phyloP scores from a whole-genome alignment of 352 stramenopile species.

The Saprolegnia parasitica region DNA sequence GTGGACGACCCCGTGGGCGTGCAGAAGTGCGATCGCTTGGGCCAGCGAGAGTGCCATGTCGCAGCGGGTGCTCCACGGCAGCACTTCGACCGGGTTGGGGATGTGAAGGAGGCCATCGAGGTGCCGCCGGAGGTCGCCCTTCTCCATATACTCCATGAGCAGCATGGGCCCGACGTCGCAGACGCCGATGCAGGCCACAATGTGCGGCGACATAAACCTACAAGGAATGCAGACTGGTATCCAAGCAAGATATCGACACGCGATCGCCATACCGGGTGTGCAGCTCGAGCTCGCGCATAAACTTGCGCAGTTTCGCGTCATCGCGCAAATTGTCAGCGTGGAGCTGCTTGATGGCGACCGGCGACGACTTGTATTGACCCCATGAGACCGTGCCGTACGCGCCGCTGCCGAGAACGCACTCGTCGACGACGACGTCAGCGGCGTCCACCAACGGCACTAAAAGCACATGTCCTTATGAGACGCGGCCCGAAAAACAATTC shows the following conservation, averaged over 20 bases:
- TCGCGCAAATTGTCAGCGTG: background rate
- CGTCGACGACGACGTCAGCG: background rate
- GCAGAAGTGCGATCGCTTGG: background rate
- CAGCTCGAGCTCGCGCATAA: constrained; percentile 1
- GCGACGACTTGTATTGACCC: background rate
- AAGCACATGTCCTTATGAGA: background rate
- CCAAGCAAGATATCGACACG: background rate
- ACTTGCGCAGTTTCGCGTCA: background rate
- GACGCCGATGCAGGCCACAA: background rate
- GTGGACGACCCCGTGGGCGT: background rate
- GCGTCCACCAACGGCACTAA: background rate
- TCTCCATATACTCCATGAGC: constrained; percentile 24
- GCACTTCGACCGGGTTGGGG: background rate
- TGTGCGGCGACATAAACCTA: constrained; percentile 3
- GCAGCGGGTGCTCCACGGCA: constrained; percentile 9
- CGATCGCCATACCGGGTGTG: background rate
- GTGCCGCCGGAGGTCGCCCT: constrained; percentile 7
- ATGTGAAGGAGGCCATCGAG: background rate
- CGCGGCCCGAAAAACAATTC: background rate
- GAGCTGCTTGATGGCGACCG: constrained; percentile 13
- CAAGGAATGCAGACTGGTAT: no score
- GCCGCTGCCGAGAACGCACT: background rate
- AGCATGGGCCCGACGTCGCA: constrained; percentile 9
- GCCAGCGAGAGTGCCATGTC: background rate
- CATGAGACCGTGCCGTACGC: background rate